A percentile compares a stretch with the other conserved stretches of the same genome.
These are phyloP conservation scores for Copromyces sp. DNA, from an alignment of 495 filamentous ascomycete genomes.

Conservation along the genomic window DNA sequence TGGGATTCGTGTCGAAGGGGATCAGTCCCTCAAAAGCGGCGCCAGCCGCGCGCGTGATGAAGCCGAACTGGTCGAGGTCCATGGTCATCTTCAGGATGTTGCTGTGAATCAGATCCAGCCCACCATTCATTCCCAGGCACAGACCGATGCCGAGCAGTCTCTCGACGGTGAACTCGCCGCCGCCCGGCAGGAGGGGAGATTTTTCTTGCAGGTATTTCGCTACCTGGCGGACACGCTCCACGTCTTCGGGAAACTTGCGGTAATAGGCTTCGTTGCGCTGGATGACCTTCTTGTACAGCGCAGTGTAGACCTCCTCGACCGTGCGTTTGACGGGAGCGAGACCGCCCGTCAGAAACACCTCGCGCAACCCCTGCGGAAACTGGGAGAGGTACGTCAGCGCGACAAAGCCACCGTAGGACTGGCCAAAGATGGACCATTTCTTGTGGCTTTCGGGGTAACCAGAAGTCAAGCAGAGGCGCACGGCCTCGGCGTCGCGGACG, in stretches of 20 bases:
- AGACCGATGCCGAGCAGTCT: constrained; percentile 70
- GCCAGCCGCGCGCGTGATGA: constrained; percentile 61
- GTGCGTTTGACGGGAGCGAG: constrained; percentile 62
- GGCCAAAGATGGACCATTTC: constrained; percentile 77
- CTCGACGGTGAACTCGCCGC: constrained; percentile 56
- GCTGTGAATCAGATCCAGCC: constrained; percentile 58
- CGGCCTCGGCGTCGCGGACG: constrained; percentile 80
- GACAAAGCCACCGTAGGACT: constrained; percentile 89
- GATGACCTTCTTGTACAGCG: constrained; percentile 54
- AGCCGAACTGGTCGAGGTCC: constrained; percentile 63
- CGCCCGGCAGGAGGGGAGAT: constrained; percentile 46
- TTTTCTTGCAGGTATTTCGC: constrained; percentile 49
- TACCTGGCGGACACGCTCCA: constrained; percentile 57
- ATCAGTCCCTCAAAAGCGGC: constrained; percentile 52
- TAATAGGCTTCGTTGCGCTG: constrained; percentile 67
- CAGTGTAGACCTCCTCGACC: constrained; percentile 66
- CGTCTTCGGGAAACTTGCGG: constrained; percentile 73
- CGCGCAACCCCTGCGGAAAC: constrained; percentile 63
- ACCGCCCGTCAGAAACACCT: constrained; percentile 77
- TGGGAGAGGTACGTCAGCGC: constrained; percentile 70
- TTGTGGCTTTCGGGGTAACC: constrained; percentile 59
- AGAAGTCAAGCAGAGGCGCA: constrained; percentile 60
- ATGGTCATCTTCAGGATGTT: constrained; percentile 55
- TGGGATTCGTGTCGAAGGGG: constrained; percentile 60
- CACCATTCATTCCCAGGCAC: constrained; percentile 65